Percentiles rank a stretch among this genome's conserved stretches.
Conservation (phyloP, 139 green algal species). For the Chlorella vulgaris region DNA sequence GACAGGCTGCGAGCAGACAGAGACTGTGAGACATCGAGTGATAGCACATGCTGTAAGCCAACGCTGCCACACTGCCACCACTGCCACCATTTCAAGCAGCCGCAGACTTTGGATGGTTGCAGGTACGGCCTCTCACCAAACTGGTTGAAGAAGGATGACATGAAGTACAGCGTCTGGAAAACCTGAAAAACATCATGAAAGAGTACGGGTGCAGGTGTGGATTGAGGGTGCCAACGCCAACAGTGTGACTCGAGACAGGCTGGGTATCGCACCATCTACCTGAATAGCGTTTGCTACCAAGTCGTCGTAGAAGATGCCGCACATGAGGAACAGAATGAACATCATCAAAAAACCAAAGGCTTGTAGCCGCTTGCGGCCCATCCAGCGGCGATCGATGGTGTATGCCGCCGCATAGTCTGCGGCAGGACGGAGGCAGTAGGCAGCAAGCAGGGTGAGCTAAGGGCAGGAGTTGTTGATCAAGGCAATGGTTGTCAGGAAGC, state of each 20-base stretch:
- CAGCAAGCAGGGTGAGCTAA: not conserved
- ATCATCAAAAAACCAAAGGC: conserved; percentile 65
- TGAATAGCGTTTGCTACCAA: conserved; percentile 42
- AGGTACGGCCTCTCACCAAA: no score
- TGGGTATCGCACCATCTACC: no score
- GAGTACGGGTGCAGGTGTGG: not conserved
- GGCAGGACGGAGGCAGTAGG: not conserved
- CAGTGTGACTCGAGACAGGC: no score
- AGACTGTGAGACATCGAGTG: no score
- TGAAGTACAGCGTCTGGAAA: conserved; percentile 83
- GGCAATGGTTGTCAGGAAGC: not conserved
- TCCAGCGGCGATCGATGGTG: conserved; percentile 66
- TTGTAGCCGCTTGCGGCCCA: conserved; percentile 60
- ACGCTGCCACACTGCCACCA: no score
- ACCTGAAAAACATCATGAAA: no score
- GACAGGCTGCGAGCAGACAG: no score
- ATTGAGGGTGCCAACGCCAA: no score
- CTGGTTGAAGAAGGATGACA: conserved; percentile 81
- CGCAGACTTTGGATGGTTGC: no score
- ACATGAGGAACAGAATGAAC: conserved; percentile 70
- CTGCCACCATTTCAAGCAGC: no score
- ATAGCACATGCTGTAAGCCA: no score
- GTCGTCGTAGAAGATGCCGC: conserved; percentile 54
- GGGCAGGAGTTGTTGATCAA: not conserved
- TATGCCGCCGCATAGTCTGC: conserved; percentile 71